phyloP scores from a whole-genome alignment of 2,329 filamentous ascomycete species.

The Proliferodiscus dingleyae region DNA sequence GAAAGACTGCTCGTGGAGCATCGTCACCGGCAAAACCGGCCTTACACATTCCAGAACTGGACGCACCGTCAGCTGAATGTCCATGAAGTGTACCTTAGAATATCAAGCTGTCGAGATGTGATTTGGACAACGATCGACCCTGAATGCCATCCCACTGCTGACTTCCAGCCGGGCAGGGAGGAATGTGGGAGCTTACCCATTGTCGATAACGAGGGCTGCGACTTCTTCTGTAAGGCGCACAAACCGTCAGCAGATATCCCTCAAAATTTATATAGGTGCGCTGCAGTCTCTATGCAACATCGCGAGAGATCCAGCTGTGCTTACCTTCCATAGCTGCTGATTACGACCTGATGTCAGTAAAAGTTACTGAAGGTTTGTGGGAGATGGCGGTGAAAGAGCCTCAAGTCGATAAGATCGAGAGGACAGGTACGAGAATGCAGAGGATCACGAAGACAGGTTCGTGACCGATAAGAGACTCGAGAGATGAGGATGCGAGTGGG shows the following conservation, averaged over 20 bases:
- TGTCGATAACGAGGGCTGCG: slow-evolving; percentile 99
- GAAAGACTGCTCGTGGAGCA: slow-evolving; percentile 99
- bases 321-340: slow-evolving; percentile 37
- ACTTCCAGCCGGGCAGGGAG: slow-evolving; percentile 17
- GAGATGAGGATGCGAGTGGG: slow-evolving; percentile 16
- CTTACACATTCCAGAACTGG: slow-evolving; percentile 99
- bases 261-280: slow-evolving; percentile 17
- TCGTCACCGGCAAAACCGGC: slow-evolving; percentile 99
- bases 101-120: background rate
- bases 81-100: slow-evolving; percentile 8
- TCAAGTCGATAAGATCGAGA: slow-evolving; percentile 26
- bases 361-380: slow-evolving; percentile 24
- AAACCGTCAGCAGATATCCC: slow-evolving; percentile 22
- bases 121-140: slow-evolving; percentile 9
- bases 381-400: slow-evolving; percentile 26
- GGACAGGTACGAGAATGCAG: slow-evolving; percentile 18
- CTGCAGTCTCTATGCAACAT: slow-evolving; percentile 2
- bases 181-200: slow-evolving; percentile 80
- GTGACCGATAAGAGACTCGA: slow-evolving; percentile 23
- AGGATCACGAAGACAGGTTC: slow-evolving; percentile 28
- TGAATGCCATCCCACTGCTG: slow-evolving; percentile 22
- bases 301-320: slow-evolving; percentile 18
- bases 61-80: slow-evolving; percentile 24
- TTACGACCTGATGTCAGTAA: slow-evolving; percentile 32
- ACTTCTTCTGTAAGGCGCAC: slow-evolving; percentile 78